Conservation (phyloP, 1,284 basidiomycete genomes). For the Singerocomus inundabilis region DNA sequence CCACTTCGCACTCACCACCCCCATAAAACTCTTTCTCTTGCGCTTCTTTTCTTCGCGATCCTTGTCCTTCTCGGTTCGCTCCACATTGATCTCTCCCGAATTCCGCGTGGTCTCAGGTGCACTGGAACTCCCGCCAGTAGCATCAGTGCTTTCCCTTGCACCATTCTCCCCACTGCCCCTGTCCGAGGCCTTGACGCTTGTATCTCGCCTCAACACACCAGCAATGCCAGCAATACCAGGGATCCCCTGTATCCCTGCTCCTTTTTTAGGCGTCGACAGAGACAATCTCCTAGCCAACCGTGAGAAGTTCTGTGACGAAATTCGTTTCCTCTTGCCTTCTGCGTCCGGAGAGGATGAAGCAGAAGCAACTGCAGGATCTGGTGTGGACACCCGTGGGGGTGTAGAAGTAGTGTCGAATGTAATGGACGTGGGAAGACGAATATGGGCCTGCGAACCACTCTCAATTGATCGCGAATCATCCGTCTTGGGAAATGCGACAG, state of each 20-base stretch:
- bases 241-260: conserved; percentile 49
- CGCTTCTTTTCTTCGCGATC: conserved; percentile 50
- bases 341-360: conserved; percentile 60
- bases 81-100: conserved; percentile 47
- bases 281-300: conserved; percentile 72
- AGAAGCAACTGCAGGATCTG: conserved; percentile 46
- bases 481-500: conserved; percentile 45
- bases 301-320: conserved; percentile 81
- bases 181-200: conserved; percentile 38
- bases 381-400: conserved; percentile 55
- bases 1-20: conserved; percentile 27
- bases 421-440: conserved; percentile 34
- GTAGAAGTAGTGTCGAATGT: conserved; percentile 50
- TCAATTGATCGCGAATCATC: conserved; percentile 32
- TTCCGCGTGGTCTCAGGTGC: conserved; percentile 35
- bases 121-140: conserved; percentile 34
- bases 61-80: conserved; percentile 51
- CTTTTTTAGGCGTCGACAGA: conserved; percentile 57
- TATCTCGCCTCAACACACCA: conserved; percentile 31
- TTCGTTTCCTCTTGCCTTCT: conserved; percentile 75
- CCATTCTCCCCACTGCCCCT: conserved; percentile 23
- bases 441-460: conserved; percentile 28
- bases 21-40: conserved; percentile 43
- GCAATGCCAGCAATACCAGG: conserved; percentile 39
- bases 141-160: conserved; percentile 23